These are phyloP conservation scores for Pseudozyma tsukubaensis DNA, from an alignment of 1,284 basidiomycete species.

Conservation along the genomic window DNA sequence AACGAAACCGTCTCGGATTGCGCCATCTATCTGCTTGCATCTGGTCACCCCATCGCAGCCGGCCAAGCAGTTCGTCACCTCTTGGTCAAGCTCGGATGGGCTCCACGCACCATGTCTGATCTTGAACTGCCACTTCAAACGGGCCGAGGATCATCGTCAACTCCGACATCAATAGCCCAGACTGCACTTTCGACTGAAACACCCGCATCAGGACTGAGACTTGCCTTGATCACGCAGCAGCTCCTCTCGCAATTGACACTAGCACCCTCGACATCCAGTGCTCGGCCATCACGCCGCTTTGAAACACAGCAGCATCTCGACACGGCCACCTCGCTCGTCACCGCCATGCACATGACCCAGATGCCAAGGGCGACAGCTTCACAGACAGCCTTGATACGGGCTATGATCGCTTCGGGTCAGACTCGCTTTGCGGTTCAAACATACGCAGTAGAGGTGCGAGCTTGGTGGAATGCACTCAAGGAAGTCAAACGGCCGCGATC, in stretches of 20 bases:
- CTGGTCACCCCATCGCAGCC: slow-evolving; percentile 19
- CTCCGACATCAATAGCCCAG: background rate
- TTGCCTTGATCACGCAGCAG: slow-evolving; percentile 20
- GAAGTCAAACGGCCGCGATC: slow-evolving; percentile 16
- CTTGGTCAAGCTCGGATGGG: slow-evolving; percentile 35
- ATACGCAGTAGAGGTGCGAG: slow-evolving; percentile 26
- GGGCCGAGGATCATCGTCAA: background rate
- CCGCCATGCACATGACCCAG: slow-evolving; percentile 23
- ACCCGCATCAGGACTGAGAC: slow-evolving; percentile 6
- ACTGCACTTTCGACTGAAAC: background rate
- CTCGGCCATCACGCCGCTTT: slow-evolving; percentile 30
- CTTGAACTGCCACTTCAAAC: background rate
- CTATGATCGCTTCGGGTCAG: slow-evolving; percentile 26
- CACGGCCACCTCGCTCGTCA: slow-evolving; percentile 18
- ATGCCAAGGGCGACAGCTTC: slow-evolving; percentile 21
- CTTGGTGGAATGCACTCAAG: slow-evolving; percentile 40
- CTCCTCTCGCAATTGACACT: slow-evolving; percentile 32
- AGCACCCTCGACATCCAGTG: slow-evolving; percentile 14
- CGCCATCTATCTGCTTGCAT: slow-evolving; percentile 17
- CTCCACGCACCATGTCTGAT: slow-evolving; percentile 8
- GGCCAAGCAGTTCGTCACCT: slow-evolving; percentile 23
- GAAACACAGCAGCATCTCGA: slow-evolving; percentile 20
- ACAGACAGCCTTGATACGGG: slow-evolving; percentile 32
- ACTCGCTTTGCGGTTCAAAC: slow-evolving; percentile 20
- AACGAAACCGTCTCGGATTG: slow-evolving; percentile 26